These are phyloP conservation scores for Fusarium humuli DNA, from an alignment of 2,329 filamentous ascomycete genomes.

Conservation along the genomic window DNA sequence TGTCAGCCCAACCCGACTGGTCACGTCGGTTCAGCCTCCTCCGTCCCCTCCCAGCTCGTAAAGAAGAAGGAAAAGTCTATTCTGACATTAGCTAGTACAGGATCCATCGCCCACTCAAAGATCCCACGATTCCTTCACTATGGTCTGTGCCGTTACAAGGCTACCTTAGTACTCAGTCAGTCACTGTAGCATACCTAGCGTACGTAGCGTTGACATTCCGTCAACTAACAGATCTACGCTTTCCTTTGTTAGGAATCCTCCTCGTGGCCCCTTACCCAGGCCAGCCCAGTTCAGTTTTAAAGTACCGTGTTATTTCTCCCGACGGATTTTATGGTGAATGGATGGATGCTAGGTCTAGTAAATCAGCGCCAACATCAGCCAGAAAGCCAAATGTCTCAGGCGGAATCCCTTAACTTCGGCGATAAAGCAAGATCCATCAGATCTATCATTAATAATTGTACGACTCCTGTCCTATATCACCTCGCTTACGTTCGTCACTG, in stretches of 20 bases:
- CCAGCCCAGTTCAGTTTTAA: neutral
- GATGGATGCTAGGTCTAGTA: slow-evolving; percentile 16
- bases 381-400: slow-evolving; percentile 27
- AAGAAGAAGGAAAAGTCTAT: neutral
- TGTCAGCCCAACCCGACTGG: neutral
- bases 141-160: slow-evolving; percentile 18
- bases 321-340: slow-evolving; percentile 1
- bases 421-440: neutral
- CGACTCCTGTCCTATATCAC: neutral
- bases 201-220: slow-evolving; percentile 1
- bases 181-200: neutral
- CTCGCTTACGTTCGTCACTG: neutral
- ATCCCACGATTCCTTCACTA: neutral
- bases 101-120: neutral
- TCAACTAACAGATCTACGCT: slow-evolving; percentile 30
- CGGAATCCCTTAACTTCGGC: neutral
- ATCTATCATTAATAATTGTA: neutral
- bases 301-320: neutral
- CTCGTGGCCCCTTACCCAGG: slow-evolving; percentile 22
- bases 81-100: neutral
- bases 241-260: slow-evolving; percentile 37
- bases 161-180: neutral
- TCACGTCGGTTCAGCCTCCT: neutral
- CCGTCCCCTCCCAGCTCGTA: neutral
- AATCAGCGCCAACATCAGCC: slow-evolving; percentile 4